phyloP scores from a whole-genome alignment of 129 eudicot genomes.

The Tagetes erecta region DNA sequence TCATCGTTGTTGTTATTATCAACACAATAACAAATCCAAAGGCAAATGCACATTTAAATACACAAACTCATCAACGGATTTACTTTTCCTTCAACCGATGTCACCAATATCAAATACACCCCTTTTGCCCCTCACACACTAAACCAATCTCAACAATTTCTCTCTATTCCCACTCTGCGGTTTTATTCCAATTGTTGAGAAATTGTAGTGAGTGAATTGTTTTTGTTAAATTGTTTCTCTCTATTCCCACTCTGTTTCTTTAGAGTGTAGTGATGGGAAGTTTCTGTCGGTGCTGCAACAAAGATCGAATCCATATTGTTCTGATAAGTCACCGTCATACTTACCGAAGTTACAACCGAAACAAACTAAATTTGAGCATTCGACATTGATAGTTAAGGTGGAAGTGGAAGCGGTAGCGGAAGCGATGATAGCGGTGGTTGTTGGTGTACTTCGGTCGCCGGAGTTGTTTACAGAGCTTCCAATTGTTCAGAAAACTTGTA shows the following conservation, averaged over 20 bases:
- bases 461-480: slow-evolving; percentile 65
- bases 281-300: slow-evolving; percentile 31
- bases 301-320: slow-evolving; percentile 24
- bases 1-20: too few species aligned
- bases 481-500: slow-evolving; percentile 91
- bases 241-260: too few species aligned
- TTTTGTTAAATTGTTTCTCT: too few species aligned
- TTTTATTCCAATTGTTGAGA: not conserved
- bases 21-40: slow-evolving; percentile 77
- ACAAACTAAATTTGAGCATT: slow-evolving; percentile 14
- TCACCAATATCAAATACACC: slow-evolving; percentile 72
- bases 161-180: slow-evolving; percentile 89
- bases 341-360: slow-evolving; percentile 28
- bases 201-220: too few species aligned
- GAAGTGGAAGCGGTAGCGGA: slow-evolving; percentile 4
- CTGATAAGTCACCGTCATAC: not conserved
- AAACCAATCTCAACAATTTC: slow-evolving; percentile 64
- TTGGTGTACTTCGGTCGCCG: slow-evolving; percentile 19
- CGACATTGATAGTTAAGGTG: slow-evolving; percentile 10
- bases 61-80: slow-evolving; percentile 49
- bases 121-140: slow-evolving; percentile 90
- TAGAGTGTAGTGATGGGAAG: too few species aligned
- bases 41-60: slow-evolving; percentile 91
- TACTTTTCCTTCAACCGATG: slow-evolving; percentile 58
- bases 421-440: slow-evolving; percentile 5